phyloP scores from a whole-genome alignment of 2,329 filamentous ascomycete genomes.

The Pseudogymnoascus sp. region DNA sequence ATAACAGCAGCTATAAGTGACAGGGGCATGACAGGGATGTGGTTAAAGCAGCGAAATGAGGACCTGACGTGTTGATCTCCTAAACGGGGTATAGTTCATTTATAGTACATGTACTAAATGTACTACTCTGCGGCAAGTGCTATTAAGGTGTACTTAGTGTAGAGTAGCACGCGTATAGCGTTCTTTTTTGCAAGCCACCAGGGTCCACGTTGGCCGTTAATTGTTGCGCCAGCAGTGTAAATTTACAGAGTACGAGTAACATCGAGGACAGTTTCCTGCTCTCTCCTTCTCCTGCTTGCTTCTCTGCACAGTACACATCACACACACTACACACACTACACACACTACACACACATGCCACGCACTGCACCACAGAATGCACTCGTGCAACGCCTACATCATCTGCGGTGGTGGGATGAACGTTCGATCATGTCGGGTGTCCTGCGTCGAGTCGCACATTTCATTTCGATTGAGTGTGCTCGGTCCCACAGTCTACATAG shows the following conservation, averaged over 20 bases:
- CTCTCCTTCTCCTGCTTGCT: too few relatives aligned
- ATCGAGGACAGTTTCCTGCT: too few relatives aligned
- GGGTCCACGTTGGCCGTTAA: neutral
- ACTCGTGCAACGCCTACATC: neutral
- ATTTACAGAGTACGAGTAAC: too few relatives aligned
- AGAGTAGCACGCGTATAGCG: neutral
- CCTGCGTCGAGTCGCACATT: neutral
- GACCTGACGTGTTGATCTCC: neutral
- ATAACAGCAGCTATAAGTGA: neutral
- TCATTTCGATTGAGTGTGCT: neutral
- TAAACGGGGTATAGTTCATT: neutral
- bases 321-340: too few relatives aligned
- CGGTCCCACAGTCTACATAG: neutral
- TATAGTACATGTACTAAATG: neutral
- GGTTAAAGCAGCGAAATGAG: constrained; percentile 1
- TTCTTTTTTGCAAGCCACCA: neutral
- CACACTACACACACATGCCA: neutral
- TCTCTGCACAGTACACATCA: too few relatives aligned
- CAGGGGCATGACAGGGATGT: neutral
- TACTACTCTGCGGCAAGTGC: neutral
- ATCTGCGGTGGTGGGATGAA: neutral
- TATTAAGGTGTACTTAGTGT: neutral
- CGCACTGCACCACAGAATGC: neutral
- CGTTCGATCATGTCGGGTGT: neutral
- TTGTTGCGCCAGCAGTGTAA: too few relatives aligned